Evolutionary conservation across 805 yeast species (phyloP), one percentile per base, ranked within the genome.

Genomic region (Ogataea thermomethanolica): DNA sequence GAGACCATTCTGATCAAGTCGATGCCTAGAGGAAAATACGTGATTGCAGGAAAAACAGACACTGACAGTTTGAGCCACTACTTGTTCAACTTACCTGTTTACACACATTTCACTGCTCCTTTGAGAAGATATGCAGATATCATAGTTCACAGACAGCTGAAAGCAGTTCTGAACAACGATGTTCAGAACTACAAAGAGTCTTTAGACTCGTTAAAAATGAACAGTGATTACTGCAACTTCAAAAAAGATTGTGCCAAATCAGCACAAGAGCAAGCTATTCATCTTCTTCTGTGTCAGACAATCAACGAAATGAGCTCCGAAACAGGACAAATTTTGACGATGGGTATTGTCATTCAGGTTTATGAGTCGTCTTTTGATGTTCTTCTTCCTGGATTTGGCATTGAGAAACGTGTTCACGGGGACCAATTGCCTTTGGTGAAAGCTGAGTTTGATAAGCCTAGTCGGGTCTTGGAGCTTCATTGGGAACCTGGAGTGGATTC

Each of bases 321-420:
- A 11, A 80, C 91, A 11, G 96, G 95, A 2, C 96, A 88, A 60
- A 60, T 88, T 36, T 71, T 91, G 48, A 79, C 89, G 28, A 79
- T 81, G 76, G 97, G 95, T 11, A 78, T 88, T 11, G 93, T 91
- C 12, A 65, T 88, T 20, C 96, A 89, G 61, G 97, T 91, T 8
- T 90, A 91, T 61, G 98, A 93, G 64, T 86, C 96, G 1, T 87
- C 98, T 2, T 93, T 93, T 66, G 99, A 93, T 61, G 91, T 90
- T 3, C 78, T 84, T 50, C 71, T 90, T 46, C 96, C 96, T 2
- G 96, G 88, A 50, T 84, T 89, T 66, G 97, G 97, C 31, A 84
- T 90, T 53, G 97, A 90, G 59, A 90, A 90, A 64, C 74, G 97
- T 55, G 96, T 90, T 15, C 99, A 93, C 57, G 97, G 98, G 21